Base-by-base conservation (phyloP, 2,329 filamentous ascomycete genomes). In the Aureobasidium uvarum region DNA sequence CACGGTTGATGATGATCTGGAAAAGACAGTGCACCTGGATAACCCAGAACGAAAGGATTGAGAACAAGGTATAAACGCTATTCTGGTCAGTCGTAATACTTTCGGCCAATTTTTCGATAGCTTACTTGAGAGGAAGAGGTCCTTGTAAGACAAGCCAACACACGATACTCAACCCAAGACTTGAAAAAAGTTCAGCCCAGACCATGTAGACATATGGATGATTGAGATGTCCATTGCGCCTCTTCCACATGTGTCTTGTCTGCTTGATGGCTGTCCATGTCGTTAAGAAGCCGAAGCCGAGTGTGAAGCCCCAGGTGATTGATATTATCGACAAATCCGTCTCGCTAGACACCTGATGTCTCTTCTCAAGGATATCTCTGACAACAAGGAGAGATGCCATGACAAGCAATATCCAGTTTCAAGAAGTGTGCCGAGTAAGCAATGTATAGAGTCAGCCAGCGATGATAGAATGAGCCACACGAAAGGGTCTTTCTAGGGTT, bases 141-240 rank as follows among this genome's bases (percentile, higher is more conserved):
- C 62, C 62, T 36, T 56, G 62, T 8, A 78, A 52, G 66, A 76
- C 74, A 62, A 77, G 39, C 65, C 68, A 78, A 67, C 74, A 74
- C 41, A 81, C 75, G 23, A 80, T 66, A 6, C 75, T 76, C 72
- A 83, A 81, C 10, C 73, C 68, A 10, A 80, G 71, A 16, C 77
- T 81, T 3, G 78, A 77, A 0, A 74, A 36, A 3, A 82, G 72
- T 68, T 83, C 81, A 25, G 76, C 63, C 81, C 81, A 83, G 59
- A 83, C 77, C 77, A 83, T 78, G 74, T 77, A 79, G 0, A 83
- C 63, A 38, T 67, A 67, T 0, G 66, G 66, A 20, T 46, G 58
- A 13, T 55, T 64, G 66, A 82, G 82, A 36, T 54, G 60, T 10
- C 60, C 60, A 18, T 48, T 48, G 66, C 80, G 81, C 65, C 68